Conservation (phyloP, 2,329 filamentous ascomycete species). For the Penicillium oxalicum region DNA sequence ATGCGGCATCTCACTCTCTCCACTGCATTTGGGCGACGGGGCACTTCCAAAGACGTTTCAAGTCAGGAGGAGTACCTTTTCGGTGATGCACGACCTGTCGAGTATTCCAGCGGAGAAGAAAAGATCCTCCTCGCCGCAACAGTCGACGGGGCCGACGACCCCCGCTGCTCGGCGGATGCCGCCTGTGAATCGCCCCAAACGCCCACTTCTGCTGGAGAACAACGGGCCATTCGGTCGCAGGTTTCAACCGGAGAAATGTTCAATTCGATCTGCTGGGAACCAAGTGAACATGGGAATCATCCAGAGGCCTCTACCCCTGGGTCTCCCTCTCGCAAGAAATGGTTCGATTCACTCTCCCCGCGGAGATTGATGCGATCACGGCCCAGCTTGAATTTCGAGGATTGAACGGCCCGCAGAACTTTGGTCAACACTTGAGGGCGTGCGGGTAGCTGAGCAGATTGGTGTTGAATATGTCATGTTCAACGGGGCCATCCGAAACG, state of each 20-base stretch:
- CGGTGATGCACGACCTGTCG: conserved; percentile 7
- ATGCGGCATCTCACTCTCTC: conserved; percentile 83
- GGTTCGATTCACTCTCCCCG: conserved; percentile 17
- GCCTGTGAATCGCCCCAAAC: conserved; percentile 12
- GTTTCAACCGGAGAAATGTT: conserved; percentile 6
- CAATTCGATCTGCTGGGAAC: conserved; percentile 9
- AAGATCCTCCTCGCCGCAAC: conserved; percentile 7
- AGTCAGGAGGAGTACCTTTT: conserved; percentile 12
- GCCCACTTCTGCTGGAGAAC: conserved; percentile 12
- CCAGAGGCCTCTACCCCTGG: conserved; percentile 10
- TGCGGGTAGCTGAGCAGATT: not conserved
- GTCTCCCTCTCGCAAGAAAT: conserved; percentile 16
- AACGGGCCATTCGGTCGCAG: conserved; percentile 12
- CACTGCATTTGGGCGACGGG: conserved; percentile 67
- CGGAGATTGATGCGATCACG: conserved; percentile 11
- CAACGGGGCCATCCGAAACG: too few species aligned
- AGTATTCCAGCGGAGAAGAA: conserved; percentile 11
- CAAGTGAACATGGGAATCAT: conserved; percentile 11
- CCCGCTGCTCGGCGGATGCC: conserved; percentile 1
- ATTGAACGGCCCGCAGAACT: conserved; percentile 2
- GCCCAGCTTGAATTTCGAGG: conserved; percentile 1
- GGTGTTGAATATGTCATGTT: not conserved
- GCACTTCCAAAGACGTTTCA: conserved; percentile 48
- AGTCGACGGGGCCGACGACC: conserved; percentile 10
- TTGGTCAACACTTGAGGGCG: conserved; percentile 4